Percentiles rank a stretch among this genome's conserved stretches.
Conservation (phyloP, 805 yeast species). For the Monosporozyma unispora region DNA sequence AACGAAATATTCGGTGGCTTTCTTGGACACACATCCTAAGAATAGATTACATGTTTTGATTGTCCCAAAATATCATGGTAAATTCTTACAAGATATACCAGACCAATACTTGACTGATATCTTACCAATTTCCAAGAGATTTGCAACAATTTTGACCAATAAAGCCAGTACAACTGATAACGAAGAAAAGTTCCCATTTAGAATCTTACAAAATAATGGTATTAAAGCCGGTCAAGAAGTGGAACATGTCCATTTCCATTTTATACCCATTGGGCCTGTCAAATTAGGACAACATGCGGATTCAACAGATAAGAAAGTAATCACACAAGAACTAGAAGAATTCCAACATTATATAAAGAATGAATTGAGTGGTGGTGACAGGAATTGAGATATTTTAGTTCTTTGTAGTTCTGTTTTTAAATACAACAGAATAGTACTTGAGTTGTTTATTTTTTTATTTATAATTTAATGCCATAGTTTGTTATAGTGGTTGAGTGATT, state of each 20-base stretch:
- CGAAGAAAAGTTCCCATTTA: slow-evolving; percentile 34
- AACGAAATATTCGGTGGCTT: slow-evolving; percentile 69
- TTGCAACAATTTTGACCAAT: slow-evolving; percentile 50
- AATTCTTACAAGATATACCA: slow-evolving; percentile 81
- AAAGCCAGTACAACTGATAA: neutral
- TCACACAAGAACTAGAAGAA: neutral
- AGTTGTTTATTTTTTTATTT: too few relatives aligned
- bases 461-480: too few relatives aligned
- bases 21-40: slow-evolving; percentile 91
- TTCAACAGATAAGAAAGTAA: slow-evolving; percentile 78
- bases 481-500: too few relatives aligned
- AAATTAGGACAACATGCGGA: slow-evolving; percentile 75
- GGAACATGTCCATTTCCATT: slow-evolving; percentile 93
- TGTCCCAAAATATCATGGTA: slow-evolving; percentile 91
- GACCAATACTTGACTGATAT: slow-evolving; percentile 82
- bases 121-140: slow-evolving; percentile 81
- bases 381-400: neutral
- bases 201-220: slow-evolving; percentile 82
- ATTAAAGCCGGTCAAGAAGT: slow-evolving; percentile 90
- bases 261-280: slow-evolving; percentile 61
- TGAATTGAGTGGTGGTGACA: neutral
- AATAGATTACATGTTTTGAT: slow-evolving; percentile 79
- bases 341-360: neutral
- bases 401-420: too few relatives aligned
- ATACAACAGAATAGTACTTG: too few relatives aligned